These are phyloP conservation scores for Tricladium varicosporioides DNA, from an alignment of 2,329 filamentous ascomycete species.

Conservation along the genomic window DNA sequence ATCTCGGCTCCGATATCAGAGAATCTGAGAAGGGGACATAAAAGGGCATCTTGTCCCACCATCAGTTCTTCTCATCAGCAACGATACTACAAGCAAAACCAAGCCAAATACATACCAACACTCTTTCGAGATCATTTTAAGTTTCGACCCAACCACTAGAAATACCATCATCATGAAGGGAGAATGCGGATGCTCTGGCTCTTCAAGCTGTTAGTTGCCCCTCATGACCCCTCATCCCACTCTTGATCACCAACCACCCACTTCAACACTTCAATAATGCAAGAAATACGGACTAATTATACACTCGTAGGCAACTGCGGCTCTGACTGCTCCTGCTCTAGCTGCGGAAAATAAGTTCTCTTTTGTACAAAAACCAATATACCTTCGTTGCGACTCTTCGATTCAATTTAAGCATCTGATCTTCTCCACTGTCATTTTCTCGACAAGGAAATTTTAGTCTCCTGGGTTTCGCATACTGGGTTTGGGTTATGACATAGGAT, in stretches of 20 bases:
- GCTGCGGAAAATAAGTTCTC: conserved; percentile 37
- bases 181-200: conserved; percentile 39
- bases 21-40: conserved; percentile 3
- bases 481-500: background rate
- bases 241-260: background rate
- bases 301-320: conserved; percentile 28
- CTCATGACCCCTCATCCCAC: conserved; percentile 9
- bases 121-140: conserved; percentile 3
- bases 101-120: conserved; percentile 8
- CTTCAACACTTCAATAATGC: background rate
- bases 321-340: conserved; percentile 35
- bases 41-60: conserved; percentile 12
- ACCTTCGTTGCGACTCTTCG: conserved; percentile 8
- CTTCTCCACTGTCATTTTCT: conserved; percentile 1
- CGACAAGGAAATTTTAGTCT: conserved; percentile 2
- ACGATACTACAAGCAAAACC: background rate
- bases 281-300: background rate
- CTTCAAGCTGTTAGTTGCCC: conserved; percentile 35
- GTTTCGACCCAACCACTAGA: conserved; percentile 4
- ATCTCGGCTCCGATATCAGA: background rate
- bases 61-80: background rate
- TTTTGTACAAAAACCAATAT: background rate
- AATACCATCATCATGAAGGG: conserved; percentile 36
- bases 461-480: conserved; percentile 5
- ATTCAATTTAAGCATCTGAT: conserved; percentile 3